Base-by-base conservation (phyloP, 768 basidiomycete genomes). In the Xerocomellus intermedius region DNA sequence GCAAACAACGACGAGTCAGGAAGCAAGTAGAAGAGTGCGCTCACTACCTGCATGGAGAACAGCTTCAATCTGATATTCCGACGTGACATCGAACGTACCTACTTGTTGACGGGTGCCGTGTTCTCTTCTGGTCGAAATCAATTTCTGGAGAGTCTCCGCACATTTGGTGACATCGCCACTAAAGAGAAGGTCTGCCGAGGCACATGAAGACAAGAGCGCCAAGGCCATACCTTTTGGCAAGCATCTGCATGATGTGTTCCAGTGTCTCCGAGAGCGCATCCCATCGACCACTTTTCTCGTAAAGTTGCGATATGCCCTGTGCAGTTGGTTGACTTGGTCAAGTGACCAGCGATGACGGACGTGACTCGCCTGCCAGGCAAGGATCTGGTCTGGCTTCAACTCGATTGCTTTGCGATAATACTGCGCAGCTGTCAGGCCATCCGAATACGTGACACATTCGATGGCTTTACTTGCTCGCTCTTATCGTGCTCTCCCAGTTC, bases 361-460 rank as follows among this genome's bases (percentile, higher is more conserved):
- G 12, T 13, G 19, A 65, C 77, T 32, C 55, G 87, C 93, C 85
- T 95, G 94, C 86, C 89, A 88, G 16, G 94, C 95, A 17, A 95
- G 77, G 2, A 79, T 72, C 63, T 91, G 87, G 3, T 81, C 78
- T 13, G 87, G 83, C 55, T 84, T 84, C n/a, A 82, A 57, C 33
- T 79, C 75, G 45, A 85, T 89, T 0, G 95, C 96, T 60, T 82
- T 88, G 42, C 77, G 79, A 69, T 96, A 98, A 26, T 81, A 79
- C 92, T 95, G 63, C 56, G 36, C 16, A 42, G 51, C 48, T 44
- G 64, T 70, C 46, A 68, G 61, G 22, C 52, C 19, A 43, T 61
- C 37, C 42, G 39, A 44, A 45, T 19, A 32, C 21, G n/a, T 43
- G 37, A 48, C 36, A 44, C 37, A 30, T 16, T 42, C 50, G n/a